Base-by-base conservation (phyloP, 371 early-diverging fungal species). In the Syncephalastrum sp. region DNA sequence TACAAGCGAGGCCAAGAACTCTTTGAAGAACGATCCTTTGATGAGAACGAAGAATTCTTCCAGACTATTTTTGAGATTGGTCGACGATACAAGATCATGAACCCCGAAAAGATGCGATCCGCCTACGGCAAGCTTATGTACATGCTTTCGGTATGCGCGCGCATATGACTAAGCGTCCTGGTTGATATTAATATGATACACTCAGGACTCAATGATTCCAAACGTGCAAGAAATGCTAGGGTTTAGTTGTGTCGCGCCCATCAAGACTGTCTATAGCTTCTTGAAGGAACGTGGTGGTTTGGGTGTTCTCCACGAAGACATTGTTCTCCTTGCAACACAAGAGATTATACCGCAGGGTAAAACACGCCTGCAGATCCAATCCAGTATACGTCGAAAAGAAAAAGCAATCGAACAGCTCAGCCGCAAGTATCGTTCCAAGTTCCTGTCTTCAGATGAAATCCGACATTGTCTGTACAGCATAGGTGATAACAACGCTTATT, bases 41-140 rank as follows among this genome's bases (percentile, higher is more conserved):
- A 85, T 45, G 88, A 93, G 33, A 97, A 96, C 61, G 90, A 83
- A 47, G 89, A 86, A 52, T 94, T 97, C 54, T 97, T 88, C 73
- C 92, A 92, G 57, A 80, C 72, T 44, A 85, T 95, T n/a, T 94
- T 96, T 68, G 98, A 98, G 72, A 85, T 98, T 55, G 98, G 98
- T 15, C 86, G 98, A 49, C 76, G 97, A 67, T 70, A 98, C 72
- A 98, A 98, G 77, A 93, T 97, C 62, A 94, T 94, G 94, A 98
- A 97, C 59, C 98, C 98, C 0, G 97, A 97, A 68, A 94, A 93
- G 69, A 97, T 98, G 97, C 82, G 96, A 42, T 77, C 82, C 33
- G 89, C 92, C 12, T 97, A 97, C 69, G 98, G 97, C 52, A 97
- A 98, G 66, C 76, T 98, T 33, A 88, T 97, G 81, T 96, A 94